A percentile compares a stretch with the other conserved stretches of the same genome.
phyloP scores from a whole-genome alignment of 441 rosid genomes.

The Hypseocharis bilobata region DNA sequence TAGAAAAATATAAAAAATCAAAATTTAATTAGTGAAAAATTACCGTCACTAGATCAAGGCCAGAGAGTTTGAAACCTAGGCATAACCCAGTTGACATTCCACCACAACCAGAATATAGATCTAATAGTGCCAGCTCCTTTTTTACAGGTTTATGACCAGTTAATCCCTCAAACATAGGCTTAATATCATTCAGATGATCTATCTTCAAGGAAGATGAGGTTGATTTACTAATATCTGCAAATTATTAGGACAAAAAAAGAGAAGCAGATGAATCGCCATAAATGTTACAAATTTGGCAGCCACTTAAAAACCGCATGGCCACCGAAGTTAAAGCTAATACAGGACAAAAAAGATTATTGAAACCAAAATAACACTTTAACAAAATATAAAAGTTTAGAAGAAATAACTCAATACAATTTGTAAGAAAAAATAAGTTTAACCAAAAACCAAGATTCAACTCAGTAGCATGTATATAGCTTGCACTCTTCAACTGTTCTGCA shows the following conservation, averaged over 20 bases:
- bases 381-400: no score
- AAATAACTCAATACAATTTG: no score
- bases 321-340: no score
- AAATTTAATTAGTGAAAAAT: no score
- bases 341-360: no score
- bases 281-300: no score
- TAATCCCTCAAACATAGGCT: constrained; percentile 11
- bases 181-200: constrained; percentile 2
- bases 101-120: constrained; percentile 73
- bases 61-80: constrained; percentile 51
- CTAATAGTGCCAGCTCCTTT: constrained; percentile 35
- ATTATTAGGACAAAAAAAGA: not conserved
- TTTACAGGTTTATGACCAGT: constrained; percentile 5
- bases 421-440: no score
- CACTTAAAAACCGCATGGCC: not conserved
- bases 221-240: not conserved
- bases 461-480: no score
- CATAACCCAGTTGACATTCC: constrained; percentile 79
- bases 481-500: no score
- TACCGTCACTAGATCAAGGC: constrained; percentile 50
- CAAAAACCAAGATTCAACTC: no score
- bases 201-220: constrained; percentile 8
- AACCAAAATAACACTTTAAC: no score
- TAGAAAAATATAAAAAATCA: no score
- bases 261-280: not conserved